Percentiles rank a stretch among this genome's conserved stretches.
These are phyloP conservation scores for Raffaelea ambrosiae DNA, from an alignment of 2,329 filamentous ascomycete species.

Conservation along the genomic window DNA sequence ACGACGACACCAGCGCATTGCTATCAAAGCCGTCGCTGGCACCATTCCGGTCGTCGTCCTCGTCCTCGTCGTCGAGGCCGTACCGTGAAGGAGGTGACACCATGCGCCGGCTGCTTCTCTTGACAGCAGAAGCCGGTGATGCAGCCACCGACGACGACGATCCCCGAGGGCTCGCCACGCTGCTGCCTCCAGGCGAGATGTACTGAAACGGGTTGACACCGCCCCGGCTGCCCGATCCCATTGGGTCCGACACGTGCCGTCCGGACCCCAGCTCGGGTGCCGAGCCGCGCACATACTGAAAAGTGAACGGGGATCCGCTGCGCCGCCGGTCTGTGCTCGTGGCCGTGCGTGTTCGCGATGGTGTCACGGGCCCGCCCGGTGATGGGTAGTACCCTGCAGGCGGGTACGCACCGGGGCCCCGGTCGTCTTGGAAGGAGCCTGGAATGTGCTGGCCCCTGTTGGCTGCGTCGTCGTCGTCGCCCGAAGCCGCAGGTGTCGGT, in stretches of 20 bases:
- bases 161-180: too few species aligned
- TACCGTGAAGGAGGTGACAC: background rate
- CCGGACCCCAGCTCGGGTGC: conserved; percentile 16
- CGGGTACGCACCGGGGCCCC: conserved; percentile 27
- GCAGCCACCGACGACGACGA: conserved; percentile 13
- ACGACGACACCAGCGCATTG: background rate
- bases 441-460: conserved; percentile 26
- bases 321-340: conserved; percentile 24
- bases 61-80: conserved; percentile 14
- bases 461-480: conserved; percentile 21
- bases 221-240: conserved; percentile 17
- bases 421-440: conserved; percentile 26
- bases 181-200: conserved; percentile 34
- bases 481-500: conserved; percentile 14
- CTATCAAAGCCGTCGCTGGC: conserved; percentile 12
- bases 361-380: conserved; percentile 21
- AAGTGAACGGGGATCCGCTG: conserved; percentile 34
- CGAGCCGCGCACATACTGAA: conserved; percentile 30
- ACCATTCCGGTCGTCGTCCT: conserved; percentile 17
- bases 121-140: conserved; percentile 25
- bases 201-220: conserved; percentile 42
- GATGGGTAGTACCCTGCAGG: conserved; percentile 45
- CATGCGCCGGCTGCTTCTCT: conserved; percentile 17
- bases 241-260: conserved; percentile 40
- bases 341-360: conserved; percentile 15